Conservation (phyloP, 2,329 filamentous ascomycete species). For the Endoconidiophora laricicola region DNA sequence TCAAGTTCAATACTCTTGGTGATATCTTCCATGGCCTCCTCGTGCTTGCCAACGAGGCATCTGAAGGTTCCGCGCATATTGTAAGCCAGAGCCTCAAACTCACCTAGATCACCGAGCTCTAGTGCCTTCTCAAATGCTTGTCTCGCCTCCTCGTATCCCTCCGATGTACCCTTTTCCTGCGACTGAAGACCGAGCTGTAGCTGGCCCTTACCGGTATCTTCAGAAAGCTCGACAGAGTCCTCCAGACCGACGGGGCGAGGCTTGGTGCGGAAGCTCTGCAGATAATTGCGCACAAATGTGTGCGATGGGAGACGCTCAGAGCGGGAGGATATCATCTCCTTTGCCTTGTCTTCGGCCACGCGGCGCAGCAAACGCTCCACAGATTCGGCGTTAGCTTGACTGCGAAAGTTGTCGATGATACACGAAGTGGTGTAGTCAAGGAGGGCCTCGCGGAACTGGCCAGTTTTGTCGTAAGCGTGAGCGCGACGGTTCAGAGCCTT, state of each 20-base stretch:
- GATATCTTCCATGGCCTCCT: constrained; percentile 66
- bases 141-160: constrained; percentile 81
- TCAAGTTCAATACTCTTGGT: constrained; percentile 88
- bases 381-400: constrained; percentile 70
- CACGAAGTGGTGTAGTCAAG: constrained; percentile 97
- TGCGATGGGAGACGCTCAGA: constrained; percentile 78
- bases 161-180: constrained; percentile 71
- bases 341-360: constrained; percentile 87
- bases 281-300: constrained; percentile 95
- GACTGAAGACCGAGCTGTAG: constrained; percentile 68
- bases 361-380: constrained; percentile 92
- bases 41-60: constrained; percentile 78
- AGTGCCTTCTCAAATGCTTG: constrained; percentile 76
- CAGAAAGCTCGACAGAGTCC: constrained; percentile 58
- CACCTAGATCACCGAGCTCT: constrained; percentile 61
- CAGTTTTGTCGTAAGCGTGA: constrained; percentile 88
- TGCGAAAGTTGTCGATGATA: constrained; percentile 96
- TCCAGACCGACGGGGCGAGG: constrained; percentile 66
- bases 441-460: constrained; percentile 81
- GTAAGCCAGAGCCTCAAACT: constrained; percentile 79
- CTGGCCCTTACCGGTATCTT: constrained; percentile 69
- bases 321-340: constrained; percentile 75
- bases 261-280: constrained; percentile 89
- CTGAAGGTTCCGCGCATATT: constrained; percentile 95
- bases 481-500: constrained; percentile 95